phyloP scores from a whole-genome alignment of 345 rosid species.

The Euphorbia tirucalli region DNA sequence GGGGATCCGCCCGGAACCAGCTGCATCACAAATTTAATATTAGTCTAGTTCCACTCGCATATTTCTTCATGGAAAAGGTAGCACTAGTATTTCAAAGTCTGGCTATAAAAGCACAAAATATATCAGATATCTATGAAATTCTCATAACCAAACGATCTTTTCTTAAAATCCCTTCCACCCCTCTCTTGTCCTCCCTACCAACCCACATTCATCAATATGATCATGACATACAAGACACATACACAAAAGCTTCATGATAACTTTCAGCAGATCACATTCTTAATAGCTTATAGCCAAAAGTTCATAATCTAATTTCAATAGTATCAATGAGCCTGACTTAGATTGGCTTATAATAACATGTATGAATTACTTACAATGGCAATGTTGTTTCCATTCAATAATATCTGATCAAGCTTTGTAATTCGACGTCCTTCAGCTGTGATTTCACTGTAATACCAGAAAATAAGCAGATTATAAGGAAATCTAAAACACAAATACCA shows the following conservation, averaged over 20 bases:
- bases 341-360: neutral
- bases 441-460: constrained; percentile 57
- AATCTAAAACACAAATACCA: neutral
- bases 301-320: neutral
- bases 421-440: constrained; percentile 86
- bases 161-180: neutral
- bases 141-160: neutral
- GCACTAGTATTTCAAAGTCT: neutral
- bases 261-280: neutral
- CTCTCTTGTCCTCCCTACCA: no score
- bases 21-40: constrained; percentile 44
- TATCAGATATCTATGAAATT: neutral
- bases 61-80: neutral
- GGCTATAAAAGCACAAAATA: neutral
- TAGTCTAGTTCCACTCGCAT: constrained; percentile 1
- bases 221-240: neutral
- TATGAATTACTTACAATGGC: constrained; percentile 65
- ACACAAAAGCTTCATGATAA: neutral
- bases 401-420: constrained; percentile 93
- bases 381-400: constrained; percentile 92
- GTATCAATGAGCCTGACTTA: neutral
- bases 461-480: constrained; percentile 13
- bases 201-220: neutral
- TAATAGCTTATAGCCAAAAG: neutral
- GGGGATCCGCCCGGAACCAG: constrained; percentile 97